phyloP scores from a whole-genome alignment of 2,329 filamentous ascomycete genomes.

The Salinomyces thailandicus region DNA sequence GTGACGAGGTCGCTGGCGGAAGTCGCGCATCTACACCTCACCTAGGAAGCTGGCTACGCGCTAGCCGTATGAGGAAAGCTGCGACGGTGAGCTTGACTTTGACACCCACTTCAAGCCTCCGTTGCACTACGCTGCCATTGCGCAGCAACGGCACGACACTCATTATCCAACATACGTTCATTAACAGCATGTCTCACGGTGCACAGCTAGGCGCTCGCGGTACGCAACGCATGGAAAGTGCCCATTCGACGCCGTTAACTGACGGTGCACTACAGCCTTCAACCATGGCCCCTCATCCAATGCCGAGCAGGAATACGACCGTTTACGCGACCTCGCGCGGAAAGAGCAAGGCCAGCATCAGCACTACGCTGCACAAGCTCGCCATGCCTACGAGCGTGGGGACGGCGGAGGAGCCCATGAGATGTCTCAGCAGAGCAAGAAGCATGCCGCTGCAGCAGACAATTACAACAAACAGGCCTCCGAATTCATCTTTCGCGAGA shows the following conservation, averaged over 20 bases:
- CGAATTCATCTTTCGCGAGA: constrained; percentile 90
- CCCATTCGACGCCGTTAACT: neutral
- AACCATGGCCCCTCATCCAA: constrained; percentile 57
- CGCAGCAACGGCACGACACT: neutral
- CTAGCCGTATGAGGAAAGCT: neutral
- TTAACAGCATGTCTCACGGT: constrained; percentile 4
- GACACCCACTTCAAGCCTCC: neutral
- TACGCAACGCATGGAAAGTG: neutral
- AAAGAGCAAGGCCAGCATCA: constrained; percentile 69
- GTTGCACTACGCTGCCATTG: neutral
- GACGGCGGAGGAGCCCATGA: constrained; percentile 77
- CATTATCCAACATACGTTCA: neutral
- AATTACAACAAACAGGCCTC: constrained; percentile 83
- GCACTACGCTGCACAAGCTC: constrained; percentile 54
- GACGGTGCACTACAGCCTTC: constrained; percentile 48
- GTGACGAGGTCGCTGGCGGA: too few relatives aligned
- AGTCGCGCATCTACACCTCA: too few relatives aligned
- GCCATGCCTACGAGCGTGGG: constrained; percentile 70
- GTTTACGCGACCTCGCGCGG: constrained; percentile 71
- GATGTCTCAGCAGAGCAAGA: constrained; percentile 74
- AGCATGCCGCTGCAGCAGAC: constrained; percentile 73
- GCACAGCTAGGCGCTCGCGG: constrained; percentile 2
- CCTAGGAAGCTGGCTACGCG: neutral
- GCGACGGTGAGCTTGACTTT: neutral
- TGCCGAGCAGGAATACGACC: constrained; percentile 81